Evolutionary conservation across 768 basidiomycete species (phyloP).

Genomic region (Boletus barrowsii): DNA sequence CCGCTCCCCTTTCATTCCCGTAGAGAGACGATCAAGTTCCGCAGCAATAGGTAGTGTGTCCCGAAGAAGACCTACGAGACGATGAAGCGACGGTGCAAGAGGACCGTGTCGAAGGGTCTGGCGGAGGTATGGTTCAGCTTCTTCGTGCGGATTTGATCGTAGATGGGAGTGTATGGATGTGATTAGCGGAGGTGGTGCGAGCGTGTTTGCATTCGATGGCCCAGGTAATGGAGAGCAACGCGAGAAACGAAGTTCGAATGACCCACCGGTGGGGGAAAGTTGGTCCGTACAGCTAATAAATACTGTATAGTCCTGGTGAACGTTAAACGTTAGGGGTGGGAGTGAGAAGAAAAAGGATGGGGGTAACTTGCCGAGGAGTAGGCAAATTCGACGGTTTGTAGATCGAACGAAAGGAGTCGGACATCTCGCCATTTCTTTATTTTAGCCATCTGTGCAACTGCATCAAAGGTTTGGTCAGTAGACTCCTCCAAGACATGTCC

Average conservation of each 20-base stretch:
- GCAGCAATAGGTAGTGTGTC: slow-evolving; percentile 76
- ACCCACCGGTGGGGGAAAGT: slow-evolving; percentile 62
- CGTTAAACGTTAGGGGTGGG: neutral
- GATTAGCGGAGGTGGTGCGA: slow-evolving; percentile 27
- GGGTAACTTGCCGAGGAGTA: slow-evolving; percentile 55
- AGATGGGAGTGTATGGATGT: slow-evolving; percentile 27
- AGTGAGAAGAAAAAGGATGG: neutral
- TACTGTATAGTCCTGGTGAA: slow-evolving; percentile 64
- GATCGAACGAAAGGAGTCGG: slow-evolving; percentile 82
- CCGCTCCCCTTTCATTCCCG: slow-evolving; percentile 28
- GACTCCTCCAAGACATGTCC: neutral
- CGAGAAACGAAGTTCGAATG: slow-evolving; percentile 72
- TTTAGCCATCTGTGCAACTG: slow-evolving; percentile 83
- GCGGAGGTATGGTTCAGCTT: slow-evolving; percentile 73
- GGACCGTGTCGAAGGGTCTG: slow-evolving; percentile 67
- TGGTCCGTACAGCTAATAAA: slow-evolving; percentile 79
- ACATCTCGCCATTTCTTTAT: slow-evolving; percentile 71
- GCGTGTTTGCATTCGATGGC: slow-evolving; percentile 14
- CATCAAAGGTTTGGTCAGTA: neutral
- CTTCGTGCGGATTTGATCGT: slow-evolving; percentile 70
- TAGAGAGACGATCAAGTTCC: slow-evolving; percentile 58
- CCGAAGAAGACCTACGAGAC: slow-evolving; percentile 65
- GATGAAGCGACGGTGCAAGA: slow-evolving; percentile 61
- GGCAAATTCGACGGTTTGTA: slow-evolving; percentile 88
- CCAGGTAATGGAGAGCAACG: slow-evolving; percentile 33